These are phyloP conservation scores for Fusarium sp. DNA, from an alignment of 2,329 filamentous ascomycete species.

Conservation along the genomic window DNA sequence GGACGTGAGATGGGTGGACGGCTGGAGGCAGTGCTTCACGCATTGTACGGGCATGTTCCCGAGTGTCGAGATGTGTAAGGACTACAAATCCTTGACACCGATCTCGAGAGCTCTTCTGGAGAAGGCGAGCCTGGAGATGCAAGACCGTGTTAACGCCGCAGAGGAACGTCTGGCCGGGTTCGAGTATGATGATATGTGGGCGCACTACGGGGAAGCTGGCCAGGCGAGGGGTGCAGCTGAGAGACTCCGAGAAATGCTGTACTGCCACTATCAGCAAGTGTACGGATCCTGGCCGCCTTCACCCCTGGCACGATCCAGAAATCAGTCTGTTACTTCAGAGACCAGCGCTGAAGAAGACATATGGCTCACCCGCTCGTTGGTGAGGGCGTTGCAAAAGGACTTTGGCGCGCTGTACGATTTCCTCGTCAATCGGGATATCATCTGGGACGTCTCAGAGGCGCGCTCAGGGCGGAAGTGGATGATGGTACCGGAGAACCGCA, in stretches of 20 bases:
- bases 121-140: conserved; percentile 69
- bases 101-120: conserved; percentile 74
- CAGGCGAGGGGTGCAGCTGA: conserved; percentile 68
- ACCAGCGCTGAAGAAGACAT: conserved; percentile 56
- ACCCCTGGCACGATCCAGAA: conserved; percentile 54
- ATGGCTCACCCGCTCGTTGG: conserved; percentile 72
- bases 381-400: conserved; percentile 70
- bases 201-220: conserved; percentile 56
- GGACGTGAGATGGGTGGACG: conserved; percentile 72
- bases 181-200: conserved; percentile 73
- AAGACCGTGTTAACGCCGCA: conserved; percentile 71
- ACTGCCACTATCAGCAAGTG: conserved; percentile 65
- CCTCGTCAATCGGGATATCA: conserved; percentile 73
- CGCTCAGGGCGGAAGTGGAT: conserved; percentile 73
- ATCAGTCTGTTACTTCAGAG: conserved; percentile 28
- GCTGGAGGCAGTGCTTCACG: conserved; percentile 75
- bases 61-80: conserved; percentile 63
- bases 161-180: conserved; percentile 72
- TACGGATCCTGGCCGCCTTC: conserved; percentile 74
- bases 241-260: conserved; percentile 70
- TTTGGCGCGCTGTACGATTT: conserved; percentile 79
- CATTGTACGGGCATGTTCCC: conserved; percentile 74
- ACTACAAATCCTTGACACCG: conserved; percentile 69
- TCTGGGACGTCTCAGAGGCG: conserved; percentile 74
- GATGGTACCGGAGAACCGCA: conserved; percentile 64